Evolutionary conservation across 495 filamentous ascomycete species (phyloP), one percentile per base, ranked within the genome.

Genomic region (Rhizodiscina lignyota): DNA sequence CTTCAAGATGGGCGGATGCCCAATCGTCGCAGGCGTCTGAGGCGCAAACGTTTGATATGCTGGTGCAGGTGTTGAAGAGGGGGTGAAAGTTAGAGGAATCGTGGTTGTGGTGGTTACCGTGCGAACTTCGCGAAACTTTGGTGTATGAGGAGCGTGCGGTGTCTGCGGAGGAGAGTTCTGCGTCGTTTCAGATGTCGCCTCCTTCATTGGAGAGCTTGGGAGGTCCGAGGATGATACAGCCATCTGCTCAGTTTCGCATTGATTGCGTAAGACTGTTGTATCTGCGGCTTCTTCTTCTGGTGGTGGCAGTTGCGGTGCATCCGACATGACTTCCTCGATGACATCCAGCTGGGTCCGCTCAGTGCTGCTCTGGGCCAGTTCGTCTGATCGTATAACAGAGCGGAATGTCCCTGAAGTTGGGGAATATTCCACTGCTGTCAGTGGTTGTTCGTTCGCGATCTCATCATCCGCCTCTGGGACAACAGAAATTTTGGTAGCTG

Each of bases 101-200:
- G 51, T 60, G 5, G 55, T 60, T 1, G 57, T 60, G 18, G 55
- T 60, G 13, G 53, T 58, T 23, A 59, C 41, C 10, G 53, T 56
- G 32, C 53, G 53, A 28, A 51, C 43, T 8, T 33, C 21, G 37
- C 33, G 42, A 27, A 38, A 40, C 5, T 31, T 13, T 13, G 48
- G 45, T 10, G 40, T 47, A 30, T 39, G 51, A 13, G 33, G 42
- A 18, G 37, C 42, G 10, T 6, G 18, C 37, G 35, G 26, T 33
- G 21, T 34, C 12, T 21, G 33, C 3, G 41, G 34, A n/a, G 30
- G 40, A 12, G 23, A n/a, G n/a, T n/a, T n/a, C n/a, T n/a, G n/a
- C n/a, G n/a, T n/a, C n/a, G n/a, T n/a, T n/a, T n/a, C n/a, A n/a
- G n/a, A n/a, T n/a, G n/a, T n/a, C n/a, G n/a, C n/a, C n/a, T n/a